A percentile compares a stretch with the other conserved stretches of the same genome.
phyloP scores from a whole-genome alignment of 1,284 basidiomycete species.

The Lignosus rhinocerotis region DNA sequence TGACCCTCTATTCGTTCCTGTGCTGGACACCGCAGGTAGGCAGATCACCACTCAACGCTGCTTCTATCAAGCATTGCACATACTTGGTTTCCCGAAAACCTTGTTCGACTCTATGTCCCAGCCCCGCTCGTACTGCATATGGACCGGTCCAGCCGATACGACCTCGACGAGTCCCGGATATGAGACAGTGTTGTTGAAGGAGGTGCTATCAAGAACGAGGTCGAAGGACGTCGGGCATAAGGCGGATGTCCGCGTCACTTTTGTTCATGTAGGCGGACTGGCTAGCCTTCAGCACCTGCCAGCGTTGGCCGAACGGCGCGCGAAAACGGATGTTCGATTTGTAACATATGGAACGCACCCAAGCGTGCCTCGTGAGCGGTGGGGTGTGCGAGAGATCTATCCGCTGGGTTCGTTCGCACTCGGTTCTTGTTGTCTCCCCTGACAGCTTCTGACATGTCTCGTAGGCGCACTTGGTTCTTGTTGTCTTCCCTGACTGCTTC shows the following conservation, averaged over 20 bases:
- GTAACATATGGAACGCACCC: constrained; percentile 66
- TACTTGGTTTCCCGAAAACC: constrained; percentile 45
- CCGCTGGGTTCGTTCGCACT: constrained; percentile 51
- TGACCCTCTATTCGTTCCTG: constrained; percentile 8
- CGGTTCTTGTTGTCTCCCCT: background rate
- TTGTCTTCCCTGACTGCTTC: background rate
- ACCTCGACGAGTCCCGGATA: constrained; percentile 24
- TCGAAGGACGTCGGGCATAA: constrained; percentile 41
- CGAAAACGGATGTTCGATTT: constrained; percentile 51
- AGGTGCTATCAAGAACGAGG: constrained; percentile 45
- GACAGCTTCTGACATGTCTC: background rate
- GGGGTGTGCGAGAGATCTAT: constrained; percentile 65
- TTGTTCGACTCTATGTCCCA: constrained; percentile 44
- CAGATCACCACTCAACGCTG: constrained; percentile 24
- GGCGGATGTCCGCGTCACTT: constrained; percentile 49
- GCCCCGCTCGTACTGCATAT: constrained; percentile 40
- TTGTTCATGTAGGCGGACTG: constrained; percentile 64
- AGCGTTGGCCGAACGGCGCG: constrained; percentile 45
- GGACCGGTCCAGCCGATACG: constrained; percentile 35
- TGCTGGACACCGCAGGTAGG: constrained; percentile 7
- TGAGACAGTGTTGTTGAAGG: constrained; percentile 49
- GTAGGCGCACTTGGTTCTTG: constrained; percentile 45
- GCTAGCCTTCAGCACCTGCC: constrained; percentile 47
- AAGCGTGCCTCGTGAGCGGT: constrained; percentile 45
- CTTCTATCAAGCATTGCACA: constrained; percentile 44